These are phyloP conservation scores for Cladosporium austrohemisphaericum DNA, from an alignment of 2,329 filamentous ascomycete genomes.

Conservation along the genomic window DNA sequence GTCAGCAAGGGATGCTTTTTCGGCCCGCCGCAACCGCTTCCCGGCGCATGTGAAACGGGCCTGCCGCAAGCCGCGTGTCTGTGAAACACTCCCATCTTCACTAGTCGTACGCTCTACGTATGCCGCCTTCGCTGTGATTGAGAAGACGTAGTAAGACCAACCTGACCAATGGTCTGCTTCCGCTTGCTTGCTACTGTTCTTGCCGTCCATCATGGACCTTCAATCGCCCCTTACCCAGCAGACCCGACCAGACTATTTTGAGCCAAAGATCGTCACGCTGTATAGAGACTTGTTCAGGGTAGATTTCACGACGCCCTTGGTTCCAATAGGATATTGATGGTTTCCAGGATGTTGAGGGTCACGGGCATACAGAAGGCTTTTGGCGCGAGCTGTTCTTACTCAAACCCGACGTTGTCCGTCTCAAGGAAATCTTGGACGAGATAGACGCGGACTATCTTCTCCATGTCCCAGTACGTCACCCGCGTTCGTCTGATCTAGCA, in stretches of 20 bases:
- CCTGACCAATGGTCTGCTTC: not conserved
- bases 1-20: too few species aligned
- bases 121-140: not conserved
- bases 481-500: not conserved
- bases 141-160: not conserved
- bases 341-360: conserved; percentile 57
- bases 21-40: too few species aligned
- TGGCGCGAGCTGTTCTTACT: conserved; percentile 96
- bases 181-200: too few species aligned
- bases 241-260: conserved; percentile 81
- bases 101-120: conserved; percentile 2
- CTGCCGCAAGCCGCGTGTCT: too few species aligned
- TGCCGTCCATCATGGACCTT: conserved; percentile 5
- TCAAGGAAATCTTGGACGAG: conserved; percentile 66
- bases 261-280: conserved; percentile 87
- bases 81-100: not conserved
- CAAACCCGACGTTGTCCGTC: conserved; percentile 66
- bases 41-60: conserved; percentile 7
- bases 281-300: conserved; percentile 77
- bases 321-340: not conserved
- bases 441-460: conserved; percentile 72
- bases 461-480: conserved; percentile 63
- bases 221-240: conserved; percentile 89
- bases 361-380: conserved; percentile 79
- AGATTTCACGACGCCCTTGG: conserved; percentile 10